A percentile compares a stretch with the other conserved stretches of the same genome.
phyloP scores from a whole-genome alignment of 2,329 filamentous ascomycete species.

The Seiridium cupressi region DNA sequence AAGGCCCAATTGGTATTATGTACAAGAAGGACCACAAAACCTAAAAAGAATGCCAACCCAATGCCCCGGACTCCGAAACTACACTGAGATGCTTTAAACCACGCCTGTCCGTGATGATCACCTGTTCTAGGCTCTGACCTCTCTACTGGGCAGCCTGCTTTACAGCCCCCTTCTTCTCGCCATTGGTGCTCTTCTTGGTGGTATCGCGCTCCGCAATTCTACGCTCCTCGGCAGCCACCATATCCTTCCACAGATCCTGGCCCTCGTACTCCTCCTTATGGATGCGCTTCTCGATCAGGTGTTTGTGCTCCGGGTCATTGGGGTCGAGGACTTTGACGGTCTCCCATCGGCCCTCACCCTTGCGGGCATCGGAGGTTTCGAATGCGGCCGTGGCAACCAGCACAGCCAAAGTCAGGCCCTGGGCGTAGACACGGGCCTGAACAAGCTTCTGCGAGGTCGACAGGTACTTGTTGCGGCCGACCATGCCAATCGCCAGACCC shows the following conservation, averaged over 20 bases:
- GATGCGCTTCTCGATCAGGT: conserved; percentile 80
- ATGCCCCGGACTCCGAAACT: neutral
- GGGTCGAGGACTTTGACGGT: conserved; percentile 79
- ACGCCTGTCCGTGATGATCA: neutral
- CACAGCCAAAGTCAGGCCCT: conserved; percentile 82
- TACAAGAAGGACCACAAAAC: neutral
- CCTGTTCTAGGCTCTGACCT: neutral
- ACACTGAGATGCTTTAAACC: neutral
- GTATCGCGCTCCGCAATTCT: conserved; percentile 40
- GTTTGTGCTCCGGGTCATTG: conserved; percentile 78
- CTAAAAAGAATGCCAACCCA: neutral
- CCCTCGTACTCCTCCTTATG: conserved; percentile 85
- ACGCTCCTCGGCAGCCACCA: conserved; percentile 78
- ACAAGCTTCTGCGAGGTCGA: conserved; percentile 82
- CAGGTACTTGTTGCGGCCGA: conserved; percentile 75
- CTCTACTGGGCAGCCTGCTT: neutral
- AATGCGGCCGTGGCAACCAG: conserved; percentile 80
- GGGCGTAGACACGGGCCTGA: conserved; percentile 91
- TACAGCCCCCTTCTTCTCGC: neutral
- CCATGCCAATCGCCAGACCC: conserved; percentile 69
- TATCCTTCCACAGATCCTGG: conserved; percentile 92
- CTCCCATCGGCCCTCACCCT: conserved; percentile 77
- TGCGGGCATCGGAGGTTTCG: conserved; percentile 74
- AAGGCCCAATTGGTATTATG: neutral
- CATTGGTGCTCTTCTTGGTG: neutral